Base-by-base conservation (phyloP, 2,329 filamentous ascomycete species). In the Cordyceps militaris region DNA sequence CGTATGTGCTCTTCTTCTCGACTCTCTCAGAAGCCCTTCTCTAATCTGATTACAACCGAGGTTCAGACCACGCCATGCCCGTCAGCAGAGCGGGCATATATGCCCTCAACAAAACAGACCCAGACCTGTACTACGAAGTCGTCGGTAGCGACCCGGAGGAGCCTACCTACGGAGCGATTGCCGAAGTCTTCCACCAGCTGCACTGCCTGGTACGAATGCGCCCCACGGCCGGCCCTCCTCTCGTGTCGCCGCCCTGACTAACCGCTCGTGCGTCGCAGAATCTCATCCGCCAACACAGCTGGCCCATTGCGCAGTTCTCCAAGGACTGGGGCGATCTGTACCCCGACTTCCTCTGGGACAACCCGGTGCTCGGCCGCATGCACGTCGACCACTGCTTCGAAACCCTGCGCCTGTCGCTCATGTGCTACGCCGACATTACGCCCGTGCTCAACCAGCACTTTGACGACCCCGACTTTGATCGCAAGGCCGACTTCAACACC, bases 311-410 rank as follows among this genome's bases (percentile, higher is more conserved):
- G 30, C 55, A 48, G 14, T 53, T 60, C 19, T 30, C 36, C n/a
- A 56, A 59, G 36, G 36, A 53, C 46, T 59, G 53, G 47, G 57
- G 60, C 58, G 59, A 58, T 3, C 50, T 58, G 14, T 54, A 53
- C 32, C 44, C 60, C 9, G 16, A 36, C 21, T 52, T 52, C 30
- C 58, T 61, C 10, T 30, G 49, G 34, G 58, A 55, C 26, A 34
- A 48, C 19, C 42, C 40, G 6, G 58, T 54, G 23, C 42, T 60
- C 2, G 47, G 56, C 9, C 56, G 58, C 36, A 51, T 53, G 40
- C 58, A 61, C n/a, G 60, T 69, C n/a, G 68, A 70, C 24, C 66
- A 70, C 59, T 71, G 67, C 53, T 63, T 70, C 26, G 68, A 70
- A 59, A 64, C 64, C 10, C 62, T 70, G 9, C 69, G 68, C 52